Evolutionary conservation across 768 basidiomycete species (phyloP).

Genomic region (Fibroporia radiculosa): DNA sequence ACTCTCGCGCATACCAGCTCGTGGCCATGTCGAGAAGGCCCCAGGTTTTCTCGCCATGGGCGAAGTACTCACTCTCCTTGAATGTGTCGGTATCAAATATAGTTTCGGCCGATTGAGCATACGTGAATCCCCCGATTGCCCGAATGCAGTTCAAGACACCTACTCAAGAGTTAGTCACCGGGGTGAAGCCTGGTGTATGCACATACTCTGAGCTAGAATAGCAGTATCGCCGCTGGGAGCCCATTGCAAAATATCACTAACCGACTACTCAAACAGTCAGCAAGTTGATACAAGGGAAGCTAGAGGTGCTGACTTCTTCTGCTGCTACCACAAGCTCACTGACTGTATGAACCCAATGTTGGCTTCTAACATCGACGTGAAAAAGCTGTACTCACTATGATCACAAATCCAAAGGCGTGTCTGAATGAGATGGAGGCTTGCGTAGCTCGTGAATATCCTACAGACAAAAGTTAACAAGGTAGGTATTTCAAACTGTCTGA

Average conservation of each 20-base stretch:
- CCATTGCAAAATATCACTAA: conserved; percentile 49
- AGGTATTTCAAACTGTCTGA: not conserved
- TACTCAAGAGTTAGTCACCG: conserved; percentile 20
- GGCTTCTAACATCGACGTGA: not conserved
- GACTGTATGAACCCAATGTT: conserved; percentile 30
- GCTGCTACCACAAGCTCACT: conserved; percentile 47
- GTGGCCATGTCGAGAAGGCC: conserved; percentile 45
- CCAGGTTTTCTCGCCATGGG: conserved; percentile 33
- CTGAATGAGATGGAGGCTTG: conserved; percentile 45
- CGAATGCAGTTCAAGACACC: conserved; percentile 55
- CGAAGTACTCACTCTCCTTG: conserved; percentile 46
- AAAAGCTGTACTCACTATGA: conserved; percentile 36
- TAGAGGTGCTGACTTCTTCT: conserved; percentile 43
- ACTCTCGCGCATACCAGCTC: conserved; percentile 41
- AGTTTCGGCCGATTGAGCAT: conserved; percentile 38
- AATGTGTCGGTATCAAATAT: conserved; percentile 57
- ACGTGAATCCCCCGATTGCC: conserved; percentile 55
- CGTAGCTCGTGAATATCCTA: conserved; percentile 58
- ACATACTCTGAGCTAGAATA: conserved; percentile 46
- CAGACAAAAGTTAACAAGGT: not conserved
- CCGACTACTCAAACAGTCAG: conserved; percentile 30
- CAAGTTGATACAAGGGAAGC: not conserved
- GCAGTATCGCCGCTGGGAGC: conserved; percentile 45
- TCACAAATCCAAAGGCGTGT: conserved; percentile 54
- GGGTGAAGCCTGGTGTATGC: not conserved